Base-by-base conservation (phyloP, 2,329 filamentous ascomycete genomes). In the Phaeosphaeria sp. region DNA sequence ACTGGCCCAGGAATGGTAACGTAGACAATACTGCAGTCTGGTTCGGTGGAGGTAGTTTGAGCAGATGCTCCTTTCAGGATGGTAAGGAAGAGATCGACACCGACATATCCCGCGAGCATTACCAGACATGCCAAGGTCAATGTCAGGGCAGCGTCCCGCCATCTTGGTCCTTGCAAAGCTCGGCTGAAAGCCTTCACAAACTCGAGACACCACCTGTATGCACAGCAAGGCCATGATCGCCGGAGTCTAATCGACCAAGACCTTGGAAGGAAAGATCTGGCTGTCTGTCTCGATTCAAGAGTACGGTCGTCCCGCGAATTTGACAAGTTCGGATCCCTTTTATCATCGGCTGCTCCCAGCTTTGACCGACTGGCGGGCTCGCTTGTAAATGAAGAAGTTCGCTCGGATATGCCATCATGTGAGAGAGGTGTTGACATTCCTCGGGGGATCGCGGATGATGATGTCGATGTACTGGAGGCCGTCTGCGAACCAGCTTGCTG, bases 1-100 rank as follows among this genome's bases (percentile, higher is more conserved):
- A 75, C 68, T 0, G 71, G 70, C 1, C 71, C 73, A 4, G 73
- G 72, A 8, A 75, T 56, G 7, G 72, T 75, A 30, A 75, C 68
- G 44, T 74, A 75, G 53, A 73, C 67, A 39, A 74, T 49, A 42
- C 69, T 75, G 58, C 74, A 76, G 45, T 69, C 63, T 4, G 60
- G 48, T 8, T 64, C 64, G 44, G 67, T 59, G 20, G 61, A 55
- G n/a, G 59, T 36, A 4, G 55, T 60, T 25, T 74, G 70, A 20
- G 74, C 74, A 46, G 60, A 52, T n/a, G 61, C 71, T 21, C 52
- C 56, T n/a, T 59, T 59, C 20, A 74, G 49, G 1, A 71, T 55
- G 6, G 55, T 57, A 22, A 66, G 49, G 21, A 72, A 0, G 20
- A 68, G 61, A 21, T 72, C 68, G 8, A 74, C 30, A 6, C 61